A percentile compares a stretch with the other conserved stretches of the same genome.
Evolutionary conservation across 2,329 filamentous ascomycete genomes (phyloP).

Genomic region (Neurospora sp.): DNA sequence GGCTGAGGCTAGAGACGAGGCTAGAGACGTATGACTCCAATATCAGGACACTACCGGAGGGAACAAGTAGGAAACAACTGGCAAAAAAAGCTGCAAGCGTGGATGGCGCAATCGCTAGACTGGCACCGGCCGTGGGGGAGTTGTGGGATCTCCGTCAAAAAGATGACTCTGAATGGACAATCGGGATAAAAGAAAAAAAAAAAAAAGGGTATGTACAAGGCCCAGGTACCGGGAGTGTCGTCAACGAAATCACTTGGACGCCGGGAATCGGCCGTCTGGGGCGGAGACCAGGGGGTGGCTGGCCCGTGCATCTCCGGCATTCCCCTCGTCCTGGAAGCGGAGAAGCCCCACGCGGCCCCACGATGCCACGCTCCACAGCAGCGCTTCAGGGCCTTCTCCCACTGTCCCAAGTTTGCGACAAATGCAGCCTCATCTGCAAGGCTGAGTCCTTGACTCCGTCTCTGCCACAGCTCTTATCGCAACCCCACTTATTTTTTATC

Average conservation of each 20-base stretch:
- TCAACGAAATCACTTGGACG: slow-evolving; percentile 1
- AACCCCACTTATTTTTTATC: neutral
- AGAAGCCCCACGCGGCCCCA: neutral
- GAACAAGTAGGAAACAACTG: neutral
- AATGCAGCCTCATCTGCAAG: neutral
- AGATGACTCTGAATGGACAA: neutral
- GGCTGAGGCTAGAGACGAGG: neutral
- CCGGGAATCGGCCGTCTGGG: slow-evolving; percentile 16
- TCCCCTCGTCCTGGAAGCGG: neutral
- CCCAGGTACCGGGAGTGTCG: slow-evolving; percentile 1
- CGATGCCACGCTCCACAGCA: neutral
- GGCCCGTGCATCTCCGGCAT: neutral
- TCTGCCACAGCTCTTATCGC: neutral
- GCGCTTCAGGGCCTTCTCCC: neutral
- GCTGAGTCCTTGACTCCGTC: neutral
- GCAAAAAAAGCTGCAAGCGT: slow-evolving; percentile 11
- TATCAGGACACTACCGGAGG: neutral
- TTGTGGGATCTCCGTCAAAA: neutral
- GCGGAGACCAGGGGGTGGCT: neutral
- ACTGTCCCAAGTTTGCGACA: neutral
- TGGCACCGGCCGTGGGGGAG: slow-evolving; percentile 3
- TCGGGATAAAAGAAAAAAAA: neutral
- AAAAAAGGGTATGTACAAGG: neutral
- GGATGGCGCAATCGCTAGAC: slow-evolving; percentile 18
- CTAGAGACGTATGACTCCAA: neutral